phyloP scores from a whole-genome alignment of 306 rosid species.

The Benincasa hispida region DNA sequence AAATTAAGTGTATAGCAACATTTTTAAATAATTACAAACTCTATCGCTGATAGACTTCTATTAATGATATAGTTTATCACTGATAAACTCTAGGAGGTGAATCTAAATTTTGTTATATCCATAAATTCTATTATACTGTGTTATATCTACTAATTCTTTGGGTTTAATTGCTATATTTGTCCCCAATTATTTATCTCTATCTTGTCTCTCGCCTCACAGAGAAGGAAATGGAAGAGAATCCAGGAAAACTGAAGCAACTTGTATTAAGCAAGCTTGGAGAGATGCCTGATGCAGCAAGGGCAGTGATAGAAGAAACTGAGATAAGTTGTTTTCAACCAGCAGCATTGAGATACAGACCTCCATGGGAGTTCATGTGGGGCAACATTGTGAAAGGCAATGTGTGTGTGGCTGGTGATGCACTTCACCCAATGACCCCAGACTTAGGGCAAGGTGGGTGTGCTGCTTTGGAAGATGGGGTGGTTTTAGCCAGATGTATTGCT shows the following conservation, averaged over 20 bases:
- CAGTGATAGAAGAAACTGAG: slow-evolving; percentile 26
- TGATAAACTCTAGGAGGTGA: too few relatives aligned
- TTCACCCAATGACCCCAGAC: slow-evolving; percentile 79
- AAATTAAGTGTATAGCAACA: too few relatives aligned
- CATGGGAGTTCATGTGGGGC: slow-evolving; percentile 54
- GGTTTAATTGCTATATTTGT: too few relatives aligned
- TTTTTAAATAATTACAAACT: too few relatives aligned
- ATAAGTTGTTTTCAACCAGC: slow-evolving; percentile 14
- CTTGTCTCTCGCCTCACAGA: slow-evolving; percentile 15
- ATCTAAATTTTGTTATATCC: too few relatives aligned
- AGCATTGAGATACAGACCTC: slow-evolving; percentile 45
- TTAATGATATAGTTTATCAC: too few relatives aligned
- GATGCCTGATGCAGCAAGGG: slow-evolving; percentile 24
- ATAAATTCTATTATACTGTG: too few relatives aligned
- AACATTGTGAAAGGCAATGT: slow-evolving; percentile 48
- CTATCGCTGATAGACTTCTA: too few relatives aligned
- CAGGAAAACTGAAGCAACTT: slow-evolving; percentile 28
- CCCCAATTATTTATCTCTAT: neutral
- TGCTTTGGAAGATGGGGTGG: slow-evolving; percentile 58
- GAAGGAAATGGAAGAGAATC: slow-evolving; percentile 20
- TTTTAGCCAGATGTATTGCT: slow-evolving; percentile 48
- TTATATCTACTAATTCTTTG: too few relatives aligned
- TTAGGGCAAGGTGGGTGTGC: slow-evolving; percentile 67
- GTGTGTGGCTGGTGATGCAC: slow-evolving; percentile 70
- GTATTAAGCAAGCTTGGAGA: slow-evolving; percentile 40